These are phyloP conservation scores for Solanum chacoense DNA, from an alignment of 305 asterid species.

Conservation along the genomic window DNA sequence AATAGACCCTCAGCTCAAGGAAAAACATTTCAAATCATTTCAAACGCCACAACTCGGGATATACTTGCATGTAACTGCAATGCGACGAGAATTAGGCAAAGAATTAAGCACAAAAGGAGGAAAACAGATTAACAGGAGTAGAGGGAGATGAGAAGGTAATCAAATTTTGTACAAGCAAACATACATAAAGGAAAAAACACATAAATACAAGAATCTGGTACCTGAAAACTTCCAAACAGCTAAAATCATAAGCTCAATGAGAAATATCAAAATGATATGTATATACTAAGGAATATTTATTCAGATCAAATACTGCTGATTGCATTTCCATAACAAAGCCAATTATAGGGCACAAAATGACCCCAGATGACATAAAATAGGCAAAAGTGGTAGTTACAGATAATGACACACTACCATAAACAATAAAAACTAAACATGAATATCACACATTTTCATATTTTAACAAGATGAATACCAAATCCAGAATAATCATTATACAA, in stretches of 20 bases:
- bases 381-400: slow-evolving; percentile 20
- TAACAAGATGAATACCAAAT: slow-evolving; percentile 8
- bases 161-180: neutral
- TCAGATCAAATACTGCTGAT: slow-evolving; percentile 16
- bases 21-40: no score
- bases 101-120: no score
- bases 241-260: neutral
- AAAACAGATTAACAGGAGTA: neutral
- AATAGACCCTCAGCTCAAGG: no score
- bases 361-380: slow-evolving; percentile 7
- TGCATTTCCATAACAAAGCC: slow-evolving; percentile 11
- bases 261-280: neutral
- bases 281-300: neutral
- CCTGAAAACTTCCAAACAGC: neutral
- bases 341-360: slow-evolving; percentile 14
- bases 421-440: slow-evolving; percentile 18
- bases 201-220: neutral
- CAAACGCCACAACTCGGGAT: no score
- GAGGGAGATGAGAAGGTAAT: neutral
- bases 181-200: neutral
- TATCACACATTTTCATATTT: slow-evolving; percentile 28
- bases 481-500: neutral
- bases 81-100: no score
- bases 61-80: no score
- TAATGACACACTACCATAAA: slow-evolving; percentile 34